Base-by-base conservation (phyloP, 768 basidiomycete species). In the Pleurotus djamor region DNA sequence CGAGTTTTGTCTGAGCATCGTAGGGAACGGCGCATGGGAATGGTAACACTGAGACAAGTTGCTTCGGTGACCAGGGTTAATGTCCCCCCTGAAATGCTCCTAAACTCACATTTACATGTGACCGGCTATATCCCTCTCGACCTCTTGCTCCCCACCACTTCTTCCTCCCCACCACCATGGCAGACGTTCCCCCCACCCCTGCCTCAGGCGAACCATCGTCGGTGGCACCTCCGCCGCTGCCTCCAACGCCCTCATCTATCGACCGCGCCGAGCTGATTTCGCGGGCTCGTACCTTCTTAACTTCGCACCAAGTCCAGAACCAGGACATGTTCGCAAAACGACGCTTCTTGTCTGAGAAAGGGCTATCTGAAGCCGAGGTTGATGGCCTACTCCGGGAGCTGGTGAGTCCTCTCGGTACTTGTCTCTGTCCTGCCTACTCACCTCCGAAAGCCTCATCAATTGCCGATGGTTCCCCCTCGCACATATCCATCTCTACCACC, bases 401-500 rank as follows among this genome's bases (percentile, higher is more conserved):
- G 65, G 90, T 91, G 64, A 48, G 81, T 69, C 8, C 28, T 12
- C 21, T 35, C 48, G n/a, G n/a, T n/a, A 16, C 13, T 28, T 13
- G 12, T 59, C 10, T 44, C 38, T 21, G 14, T 21, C 35, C 33
- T 17, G 35, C 41, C 44, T 6, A 41, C 8, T 33, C 28, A 8
- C 32, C 37, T 50, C 45, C 45, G 47, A n/a, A 45, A 78, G 76
- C 69, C 74, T 14, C 65, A 63, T 21, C 71, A 70, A 58, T 59
- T 68, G n/a, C 89, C 87, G 7, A 59, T 70, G 4, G 71, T 92
- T 37, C 90, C 90, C 16, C 88, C 90, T 0, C 81, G 88, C 63
- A 85, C 86, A 52, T 92, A 92, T 65, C 90, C 90, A 3, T 83
- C 81, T 60, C 81, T 77, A 9, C 82, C 85, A 4, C 89, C 89